Percentiles rank a stretch among this genome's conserved stretches.
phyloP scores from a whole-genome alignment of 176 grass and related monocot species.

The Rhipidocladum racemiflorum region DNA sequence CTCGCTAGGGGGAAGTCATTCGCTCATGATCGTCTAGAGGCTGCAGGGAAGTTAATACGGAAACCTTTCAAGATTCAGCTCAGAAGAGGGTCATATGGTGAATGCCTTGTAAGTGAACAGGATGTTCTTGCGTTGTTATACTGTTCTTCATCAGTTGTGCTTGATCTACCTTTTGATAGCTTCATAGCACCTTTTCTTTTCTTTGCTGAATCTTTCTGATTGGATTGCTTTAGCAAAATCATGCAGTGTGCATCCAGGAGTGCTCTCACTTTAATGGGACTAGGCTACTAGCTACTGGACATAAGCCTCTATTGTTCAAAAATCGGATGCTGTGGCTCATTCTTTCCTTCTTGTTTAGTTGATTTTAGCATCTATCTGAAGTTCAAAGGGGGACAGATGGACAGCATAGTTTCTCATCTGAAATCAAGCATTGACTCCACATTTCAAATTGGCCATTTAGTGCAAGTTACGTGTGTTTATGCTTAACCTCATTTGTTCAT shows the following conservation, averaged over 20 bases:
- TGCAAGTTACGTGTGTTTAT: background rate
- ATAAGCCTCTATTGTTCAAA: background rate
- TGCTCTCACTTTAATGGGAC: conserved; percentile 1
- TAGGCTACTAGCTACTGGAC: conserved; percentile 16
- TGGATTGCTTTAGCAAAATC: conserved; percentile 14
- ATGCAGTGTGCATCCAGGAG: background rate
- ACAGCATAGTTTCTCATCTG: background rate
- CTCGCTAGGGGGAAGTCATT: too few relatives aligned
- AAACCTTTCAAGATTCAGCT: too few relatives aligned
- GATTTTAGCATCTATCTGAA: background rate
- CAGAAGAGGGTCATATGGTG: too few relatives aligned
- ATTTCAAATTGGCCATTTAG: background rate
- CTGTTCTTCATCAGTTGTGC: background rate
- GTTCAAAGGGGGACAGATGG: background rate
- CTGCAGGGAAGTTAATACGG: too few relatives aligned
- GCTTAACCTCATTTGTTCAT: background rate
- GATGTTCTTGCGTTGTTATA: conserved; percentile 5
- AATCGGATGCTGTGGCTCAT: background rate
- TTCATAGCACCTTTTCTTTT: background rate
- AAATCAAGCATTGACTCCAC: background rate
- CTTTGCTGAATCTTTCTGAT: conserved; percentile 2
- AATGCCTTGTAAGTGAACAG: conserved; percentile 61
- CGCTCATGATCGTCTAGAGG: too few relatives aligned
- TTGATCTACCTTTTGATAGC: conserved; percentile 17
- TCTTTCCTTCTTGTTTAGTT: conserved; percentile 6